Base-by-base conservation (phyloP, 257 asterid genomes). In the Perilla frutescens region DNA sequence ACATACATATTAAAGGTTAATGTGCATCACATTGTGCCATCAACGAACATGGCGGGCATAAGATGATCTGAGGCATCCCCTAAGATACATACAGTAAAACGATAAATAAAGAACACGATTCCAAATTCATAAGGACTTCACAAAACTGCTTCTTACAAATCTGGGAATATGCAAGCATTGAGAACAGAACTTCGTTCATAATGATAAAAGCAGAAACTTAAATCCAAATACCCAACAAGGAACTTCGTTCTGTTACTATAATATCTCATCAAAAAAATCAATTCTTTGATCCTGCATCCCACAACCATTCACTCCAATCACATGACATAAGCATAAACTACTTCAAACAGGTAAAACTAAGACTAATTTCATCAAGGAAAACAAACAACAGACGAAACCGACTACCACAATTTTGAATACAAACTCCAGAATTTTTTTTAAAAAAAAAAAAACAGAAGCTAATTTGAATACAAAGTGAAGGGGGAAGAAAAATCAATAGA, bases 31-130 rank as follows among this genome's bases (percentile, higher is more conserved):
- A 40, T 2, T 15, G 4, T n/a, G 2, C 47, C 15, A 39, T 39
- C 4, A 40, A 11, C 2, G 11, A 20, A 26, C 2, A 47, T 43
- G 37, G 37, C 3, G 37, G 37, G 37, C 4, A 34, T 36, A 36
- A 70, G 66, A 32, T 41, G 55, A 47, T 54, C 3, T 7, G 10
- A 15, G 43, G 20, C 70, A 31, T 11, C 55, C 57, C 59, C 66
- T 9, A 53, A 26, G 44, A 70, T n/a, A 40, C 31, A 66, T 44
- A 32, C 31, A 32, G 34, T 26, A 29, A 29, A 3, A 40, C 63
- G 72, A 61, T 47, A 29, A 41, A 63, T 1, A 40, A 36, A 43
- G 66, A 63, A 71, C 32, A 6, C 14, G 54, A 56, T 57, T 44
- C 3, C 8, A 10, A 47, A 66, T 10, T 45, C 60, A 8, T 32